Base-by-base conservation (phyloP, 2,329 filamentous ascomycete genomes). In the Cladophialophora bantiana region DNA sequence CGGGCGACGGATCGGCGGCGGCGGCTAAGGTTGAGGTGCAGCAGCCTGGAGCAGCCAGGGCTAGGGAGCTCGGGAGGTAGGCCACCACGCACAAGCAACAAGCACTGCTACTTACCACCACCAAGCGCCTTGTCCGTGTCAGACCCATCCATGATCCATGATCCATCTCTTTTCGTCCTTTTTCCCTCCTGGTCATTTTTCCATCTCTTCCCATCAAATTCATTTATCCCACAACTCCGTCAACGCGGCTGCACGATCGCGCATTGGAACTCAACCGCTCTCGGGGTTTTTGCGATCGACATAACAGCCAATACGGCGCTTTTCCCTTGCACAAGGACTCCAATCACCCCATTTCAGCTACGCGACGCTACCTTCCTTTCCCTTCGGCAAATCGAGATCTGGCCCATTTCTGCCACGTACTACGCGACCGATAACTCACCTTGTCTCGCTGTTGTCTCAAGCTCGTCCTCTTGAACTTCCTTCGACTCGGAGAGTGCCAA, bases 131-230 rank as follows among this genome's bases (percentile, higher is more conserved):
- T 36, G 38, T 35, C 50, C 42, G 35, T 61, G 63, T 65, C 63
- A 48, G 63, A 60, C 62, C 59, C 66, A 61, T 61, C 32, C 40
- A 42, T 42, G 12, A 42, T 42, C 55, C 55, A 58, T 36, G 55
- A 26, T 26, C 26, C 45, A 31, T 65, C 62, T 68, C 59, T 65
- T 73, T 72, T 75, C 72, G 45, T 64, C 53, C 36, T 59, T 68
- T 71, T 68, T 66, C 70, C 70, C 70, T 55, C 62, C 55, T 45
- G 68, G 45, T 50, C 45, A 26, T 36, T 55, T 69, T 67, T 58
- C 64, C 59, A 65, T 59, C 71, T 71, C 66, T 66, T 71, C 56
- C 63, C 53, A 45, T 53, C 48, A 36, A 54, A 15, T 20, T 54
- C 59, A 35, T 50, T 50, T 50, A 50, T 31, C 45, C 45, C 45